Evolutionary conservation across 495 filamentous ascomycete species (phyloP).

Genomic region (Cetradonia linearis): DNA sequence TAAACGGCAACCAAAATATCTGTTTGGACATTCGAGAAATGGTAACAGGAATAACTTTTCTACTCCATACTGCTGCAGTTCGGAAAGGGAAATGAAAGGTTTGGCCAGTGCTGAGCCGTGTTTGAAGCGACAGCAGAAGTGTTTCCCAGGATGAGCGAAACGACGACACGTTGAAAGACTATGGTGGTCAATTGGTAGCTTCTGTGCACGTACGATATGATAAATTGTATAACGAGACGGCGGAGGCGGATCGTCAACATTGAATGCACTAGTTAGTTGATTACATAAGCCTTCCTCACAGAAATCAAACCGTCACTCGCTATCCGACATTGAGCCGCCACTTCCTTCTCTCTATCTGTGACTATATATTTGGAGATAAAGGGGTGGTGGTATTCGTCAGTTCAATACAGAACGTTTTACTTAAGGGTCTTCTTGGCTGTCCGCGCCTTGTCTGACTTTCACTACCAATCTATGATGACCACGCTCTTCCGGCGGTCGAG

Average conservation of each 20-base stretch:
- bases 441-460: background rate
- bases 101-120: no score
- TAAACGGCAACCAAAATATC: no score
- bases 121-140: no score
- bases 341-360: background rate
- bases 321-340: background rate
- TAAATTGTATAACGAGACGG: no score
- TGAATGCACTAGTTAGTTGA: background rate
- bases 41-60: no score
- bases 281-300: background rate
- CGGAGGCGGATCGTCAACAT: background rate
- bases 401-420: background rate
- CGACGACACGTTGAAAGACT: no score
- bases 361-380: background rate
- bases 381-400: background rate
- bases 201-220: no score
- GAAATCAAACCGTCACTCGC: conserved; percentile 6
- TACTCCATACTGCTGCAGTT: no score
- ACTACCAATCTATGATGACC: conserved; percentile 41
- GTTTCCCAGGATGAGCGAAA: no score
- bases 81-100: no score
- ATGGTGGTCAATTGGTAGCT: no score
- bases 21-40: no score
- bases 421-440: background rate
- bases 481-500: conserved; percentile 55